Evolutionary conservation across 2,329 filamentous ascomycete species (phyloP).

Genomic region (Botrytis porri): DNA sequence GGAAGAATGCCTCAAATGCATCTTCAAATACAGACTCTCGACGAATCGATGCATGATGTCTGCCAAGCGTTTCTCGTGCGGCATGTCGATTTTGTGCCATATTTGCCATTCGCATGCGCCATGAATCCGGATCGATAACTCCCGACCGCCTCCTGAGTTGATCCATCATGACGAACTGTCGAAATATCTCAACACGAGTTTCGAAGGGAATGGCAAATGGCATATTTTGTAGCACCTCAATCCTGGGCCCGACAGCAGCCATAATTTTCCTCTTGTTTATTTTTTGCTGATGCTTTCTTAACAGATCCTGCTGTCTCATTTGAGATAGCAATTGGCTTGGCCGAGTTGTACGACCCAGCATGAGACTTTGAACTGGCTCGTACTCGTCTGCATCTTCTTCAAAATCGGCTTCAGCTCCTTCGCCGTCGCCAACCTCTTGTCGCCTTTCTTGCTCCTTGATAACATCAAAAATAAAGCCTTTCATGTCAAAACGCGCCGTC

Average conservation of each 20-base stretch:
- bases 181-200: constrained; percentile 86
- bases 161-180: constrained; percentile 85
- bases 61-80: constrained; percentile 45
- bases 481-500: constrained; percentile 83
- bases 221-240: constrained; percentile 93
- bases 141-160: constrained; percentile 72
- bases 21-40: constrained; percentile 80
- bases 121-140: constrained; percentile 67
- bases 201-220: constrained; percentile 95
- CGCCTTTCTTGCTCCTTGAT: constrained; percentile 84
- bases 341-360: constrained; percentile 54
- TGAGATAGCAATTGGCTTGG: constrained; percentile 48
- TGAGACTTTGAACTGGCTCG: constrained; percentile 40
- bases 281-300: constrained; percentile 63
- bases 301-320: constrained; percentile 58
- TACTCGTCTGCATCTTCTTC: constrained; percentile 44
- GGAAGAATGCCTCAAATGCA: constrained; percentile 79
- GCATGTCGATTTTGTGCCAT: constrained; percentile 24
- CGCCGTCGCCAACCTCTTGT: constrained; percentile 61
- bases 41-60: constrained; percentile 75
- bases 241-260: constrained; percentile 76
- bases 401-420: constrained; percentile 39
- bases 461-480: constrained; percentile 79
- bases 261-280: constrained; percentile 67
- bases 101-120: constrained; percentile 58